Conservation (phyloP, 2,329 filamentous ascomycete species). For the Alternaria sp. region DNA sequence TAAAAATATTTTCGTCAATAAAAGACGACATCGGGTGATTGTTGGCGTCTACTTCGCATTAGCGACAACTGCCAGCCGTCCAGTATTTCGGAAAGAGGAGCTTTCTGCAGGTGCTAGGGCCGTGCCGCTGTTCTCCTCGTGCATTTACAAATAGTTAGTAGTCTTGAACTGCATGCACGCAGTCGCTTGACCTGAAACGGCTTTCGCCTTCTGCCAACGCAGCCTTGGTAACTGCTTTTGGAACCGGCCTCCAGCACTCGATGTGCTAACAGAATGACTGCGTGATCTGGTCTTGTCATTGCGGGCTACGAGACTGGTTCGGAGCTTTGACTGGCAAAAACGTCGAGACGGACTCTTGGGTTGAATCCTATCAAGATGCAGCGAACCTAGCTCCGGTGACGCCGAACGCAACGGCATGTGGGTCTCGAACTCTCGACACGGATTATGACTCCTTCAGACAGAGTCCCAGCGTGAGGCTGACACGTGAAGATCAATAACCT, state of each 20-base stretch:
- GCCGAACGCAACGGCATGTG: conserved; percentile 13
- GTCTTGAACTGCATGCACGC: conserved; percentile 14
- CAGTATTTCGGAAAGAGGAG: conserved; percentile 23
- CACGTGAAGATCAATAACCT: neutral
- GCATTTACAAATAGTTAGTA: conserved; percentile 6
- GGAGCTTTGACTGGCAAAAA: conserved; percentile 18
- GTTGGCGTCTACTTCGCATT: conserved; percentile 25
- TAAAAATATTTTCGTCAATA: conserved; percentile 17
- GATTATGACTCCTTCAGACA: neutral
- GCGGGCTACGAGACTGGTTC: conserved; percentile 11
- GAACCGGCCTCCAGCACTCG: neutral
- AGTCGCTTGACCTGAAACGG: conserved; percentile 16
- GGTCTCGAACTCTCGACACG: neutral
- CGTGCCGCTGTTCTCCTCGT: conserved; percentile 15
- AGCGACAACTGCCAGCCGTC: conserved; percentile 25
- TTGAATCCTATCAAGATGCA: neutral
- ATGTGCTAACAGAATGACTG: neutral
- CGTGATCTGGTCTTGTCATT: neutral
- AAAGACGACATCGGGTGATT: conserved; percentile 13
- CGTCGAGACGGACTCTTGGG: conserved; percentile 17
- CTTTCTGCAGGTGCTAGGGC: conserved; percentile 23
- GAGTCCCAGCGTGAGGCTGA: conserved; percentile 3
- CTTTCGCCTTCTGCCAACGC: conserved; percentile 15
- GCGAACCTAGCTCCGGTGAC: conserved; percentile 5
- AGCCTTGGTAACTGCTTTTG: neutral